Evolutionary conservation across 768 basidiomycete genomes (phyloP).

Genomic region (Suillus fuscotomentosus): DNA sequence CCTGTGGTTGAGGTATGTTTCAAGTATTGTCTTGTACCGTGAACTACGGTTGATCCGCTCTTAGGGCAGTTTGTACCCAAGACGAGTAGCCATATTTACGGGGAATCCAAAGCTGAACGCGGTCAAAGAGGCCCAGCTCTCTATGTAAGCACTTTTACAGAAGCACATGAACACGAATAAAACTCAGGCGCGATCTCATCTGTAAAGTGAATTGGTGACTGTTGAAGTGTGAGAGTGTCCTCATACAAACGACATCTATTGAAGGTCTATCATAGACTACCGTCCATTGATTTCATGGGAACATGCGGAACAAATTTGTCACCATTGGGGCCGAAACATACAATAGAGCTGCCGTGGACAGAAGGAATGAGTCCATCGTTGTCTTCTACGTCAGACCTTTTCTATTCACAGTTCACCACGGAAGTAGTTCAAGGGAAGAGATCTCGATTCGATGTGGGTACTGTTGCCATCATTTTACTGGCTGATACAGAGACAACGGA

Average conservation of each 20-base stretch:
- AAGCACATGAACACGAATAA: background rate
- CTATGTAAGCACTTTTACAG: slow-evolving; percentile 22
- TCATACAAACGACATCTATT: background rate
- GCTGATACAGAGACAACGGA: no score
- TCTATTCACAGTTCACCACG: background rate
- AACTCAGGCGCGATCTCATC: background rate
- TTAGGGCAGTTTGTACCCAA: slow-evolving; percentile 22
- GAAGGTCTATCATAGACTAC: background rate
- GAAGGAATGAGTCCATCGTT: background rate
- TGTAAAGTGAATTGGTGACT: background rate
- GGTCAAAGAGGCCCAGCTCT: slow-evolving; percentile 25
- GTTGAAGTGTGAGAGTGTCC: background rate
- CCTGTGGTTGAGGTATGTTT: background rate
- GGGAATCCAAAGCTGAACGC: slow-evolving; percentile 21
- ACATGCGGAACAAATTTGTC: background rate
- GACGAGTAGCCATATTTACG: slow-evolving; percentile 25
- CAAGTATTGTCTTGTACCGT: background rate
- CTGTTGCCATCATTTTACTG: no score
- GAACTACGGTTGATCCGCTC: background rate
- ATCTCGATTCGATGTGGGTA: background rate
- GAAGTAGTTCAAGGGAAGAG: background rate
- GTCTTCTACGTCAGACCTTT: background rate
- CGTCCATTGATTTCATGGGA: background rate
- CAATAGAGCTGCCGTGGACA: background rate
- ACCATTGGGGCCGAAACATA: slow-evolving; percentile 1